Evolutionary conservation across 257 asterid genomes (phyloP).

Genomic region (Nicotiana otophora): DNA sequence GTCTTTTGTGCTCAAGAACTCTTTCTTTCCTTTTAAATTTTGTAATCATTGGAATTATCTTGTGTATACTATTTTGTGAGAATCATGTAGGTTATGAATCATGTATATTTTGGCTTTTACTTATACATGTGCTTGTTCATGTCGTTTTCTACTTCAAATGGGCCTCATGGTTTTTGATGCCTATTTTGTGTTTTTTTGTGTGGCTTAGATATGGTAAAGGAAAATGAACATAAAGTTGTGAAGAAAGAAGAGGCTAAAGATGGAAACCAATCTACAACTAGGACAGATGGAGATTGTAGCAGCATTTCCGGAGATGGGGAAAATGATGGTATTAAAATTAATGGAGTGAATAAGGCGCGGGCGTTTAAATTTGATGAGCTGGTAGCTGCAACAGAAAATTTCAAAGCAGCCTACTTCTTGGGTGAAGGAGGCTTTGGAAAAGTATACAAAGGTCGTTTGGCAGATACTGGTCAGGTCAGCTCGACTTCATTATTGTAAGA

Average conservation of each 20-base stretch:
- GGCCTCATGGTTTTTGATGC: not conserved
- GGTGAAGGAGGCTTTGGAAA: slow-evolving; percentile 79
- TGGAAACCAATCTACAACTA: slow-evolving; percentile 24
- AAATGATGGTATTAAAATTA: slow-evolving; percentile 4
- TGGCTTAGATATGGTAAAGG: slow-evolving; percentile 29
- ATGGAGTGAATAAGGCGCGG: slow-evolving; percentile 16
- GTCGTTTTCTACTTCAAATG: slow-evolving; percentile 13
- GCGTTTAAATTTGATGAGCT: slow-evolving; percentile 21
- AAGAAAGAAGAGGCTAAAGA: slow-evolving; percentile 28
- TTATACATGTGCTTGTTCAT: not conserved
- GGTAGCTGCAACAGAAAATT: slow-evolving; percentile 49
- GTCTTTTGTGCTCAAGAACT: slow-evolving; percentile 2
- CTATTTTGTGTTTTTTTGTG: slow-evolving; percentile 9
- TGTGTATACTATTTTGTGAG: not conserved
- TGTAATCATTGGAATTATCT: slow-evolving; percentile 16
- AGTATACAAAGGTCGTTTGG: slow-evolving; percentile 52
- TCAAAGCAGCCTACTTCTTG: slow-evolving; percentile 42
- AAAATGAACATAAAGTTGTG: slow-evolving; percentile 25
- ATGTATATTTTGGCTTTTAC: slow-evolving; percentile 9
- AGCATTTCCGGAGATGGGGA: slow-evolving; percentile 18
- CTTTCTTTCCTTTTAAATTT: slow-evolving; percentile 10
- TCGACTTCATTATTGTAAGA: not conserved
- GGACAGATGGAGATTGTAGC: slow-evolving; percentile 9
- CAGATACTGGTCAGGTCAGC: slow-evolving; percentile 52
- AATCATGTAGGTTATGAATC: not conserved